Evolutionary conservation across 371 early-diverging fungal genomes (phyloP), one percentile per base, ranked within the genome.

Genomic region (Rhizopus delemar): DNA sequence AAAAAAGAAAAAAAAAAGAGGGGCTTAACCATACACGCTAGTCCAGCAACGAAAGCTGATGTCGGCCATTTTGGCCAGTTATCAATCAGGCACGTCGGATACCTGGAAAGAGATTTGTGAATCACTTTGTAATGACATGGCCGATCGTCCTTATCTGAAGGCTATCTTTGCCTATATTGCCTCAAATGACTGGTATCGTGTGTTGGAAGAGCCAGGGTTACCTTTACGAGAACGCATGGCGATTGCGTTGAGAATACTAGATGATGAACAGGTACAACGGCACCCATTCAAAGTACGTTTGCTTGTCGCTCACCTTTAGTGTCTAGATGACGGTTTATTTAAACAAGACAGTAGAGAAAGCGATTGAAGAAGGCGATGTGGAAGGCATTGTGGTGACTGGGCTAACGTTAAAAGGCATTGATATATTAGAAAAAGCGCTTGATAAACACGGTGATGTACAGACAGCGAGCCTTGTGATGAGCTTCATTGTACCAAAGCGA

Each of bases 401-500:
- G 12, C 68, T 91, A 11, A 82, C 86, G 8, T 62, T 61, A 34
- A 71, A 73, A 32, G 88, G 86, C 4, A 73, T 86, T 9, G 84
- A 86, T 45, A 66, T 96, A 46, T 72, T 96, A 55, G 86, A 88
- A 53, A 74, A 77, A 52, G 93, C 90, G 59, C 81, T 96, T 5
- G 90, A 97, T 75, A 70, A 73, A 38, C 92, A 93, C 5, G 93
- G 92, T 0, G 98, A 97, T 69, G 85, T 95, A 31, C 98, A 97
- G 68, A 93, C 95, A 1, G 95, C 90, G 0, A 81, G 88, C 41
- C 62, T 96, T 31, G 75, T 90, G 1, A 71, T 89, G 52, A 80
- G 84, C 13, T 85, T 81, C 54, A 83, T 81, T 33, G 79, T 85
- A 5, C 86, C 86, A 5, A 75, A 78, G 7, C 66, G 81, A 29